Percentiles rank a stretch among this genome's conserved stretches.
Conservation (phyloP, 768 basidiomycete species). For the Tricholoma bakamatsutake region DNA sequence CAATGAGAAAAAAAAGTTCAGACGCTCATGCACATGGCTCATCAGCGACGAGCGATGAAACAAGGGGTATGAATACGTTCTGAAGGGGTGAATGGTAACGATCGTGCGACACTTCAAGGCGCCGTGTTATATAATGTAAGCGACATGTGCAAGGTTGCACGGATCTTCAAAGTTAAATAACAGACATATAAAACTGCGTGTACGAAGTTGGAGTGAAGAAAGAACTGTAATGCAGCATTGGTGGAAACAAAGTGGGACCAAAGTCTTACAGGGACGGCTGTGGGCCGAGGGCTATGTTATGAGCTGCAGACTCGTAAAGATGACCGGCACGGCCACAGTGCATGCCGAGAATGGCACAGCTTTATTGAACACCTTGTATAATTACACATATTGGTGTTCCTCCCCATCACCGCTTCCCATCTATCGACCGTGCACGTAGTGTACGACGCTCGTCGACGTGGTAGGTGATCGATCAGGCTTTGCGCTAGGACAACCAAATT, state of each 20-base stretch:
- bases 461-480: background rate
- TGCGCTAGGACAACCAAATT: too few species aligned
- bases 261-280: background rate
- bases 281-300: background rate
- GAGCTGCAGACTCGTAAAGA: background rate
- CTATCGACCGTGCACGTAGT: background rate
- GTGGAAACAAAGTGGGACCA: background rate
- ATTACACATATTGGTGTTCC: background rate
- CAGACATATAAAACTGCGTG: too few species aligned
- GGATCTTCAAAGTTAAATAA: too few species aligned
- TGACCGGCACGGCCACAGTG: constrained; percentile 2
- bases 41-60: background rate
- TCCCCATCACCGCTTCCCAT: background rate
- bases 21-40: background rate
- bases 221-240: too few species aligned
- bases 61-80: background rate
- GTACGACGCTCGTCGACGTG: background rate
- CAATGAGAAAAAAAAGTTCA: background rate
- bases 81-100: constrained; percentile 1
- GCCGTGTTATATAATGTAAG: constrained; percentile 2
- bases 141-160: background rate
- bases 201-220: too few species aligned
- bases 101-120: constrained; percentile 7
- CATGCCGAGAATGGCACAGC: constrained; percentile 4
- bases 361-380: background rate